Base-by-base conservation (phyloP, 495 filamentous ascomycete genomes). In the Aspergillus nidulans region DNA sequence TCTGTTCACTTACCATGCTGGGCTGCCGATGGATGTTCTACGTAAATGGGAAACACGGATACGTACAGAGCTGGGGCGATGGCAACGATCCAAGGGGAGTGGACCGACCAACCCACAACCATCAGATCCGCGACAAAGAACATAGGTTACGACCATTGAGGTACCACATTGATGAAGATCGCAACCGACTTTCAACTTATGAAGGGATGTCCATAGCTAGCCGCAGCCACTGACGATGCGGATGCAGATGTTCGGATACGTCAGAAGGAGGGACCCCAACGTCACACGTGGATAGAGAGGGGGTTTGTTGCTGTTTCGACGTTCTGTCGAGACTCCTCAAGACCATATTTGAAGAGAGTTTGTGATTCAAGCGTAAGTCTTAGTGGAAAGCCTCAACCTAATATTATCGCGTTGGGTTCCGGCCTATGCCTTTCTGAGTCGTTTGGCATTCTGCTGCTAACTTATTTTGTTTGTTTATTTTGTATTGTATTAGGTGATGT, bases 201-300 rank as follows among this genome's bases (percentile, higher is more conserved):
- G 45, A 47, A 55, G 53, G 45, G 45, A 49, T 56, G 36, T n/a
- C 30, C 8, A 45, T 44, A 1, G 23, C 6, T 18, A 16, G 28
- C 21, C 40, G 15, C 28, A 41, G 48, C 10, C 34, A 46, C 32
- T 23, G 23, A 52, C 23, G 55, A 52, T 52, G 48, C 20, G 23
- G 20, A 30, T 30, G 18, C 28, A 57, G 30, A n/a, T n/a, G n/a
- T n/a, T 51, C 2, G 38, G 60, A 62, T 53, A 62, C 45, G 53
- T 56, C 56, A 47, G 41, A 32, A 52, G 57, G 30, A 32, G 47
- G 32, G 43, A 38, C 21, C 21, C 13, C 12, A 10, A 21, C 15
- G 42, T 28, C 36, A 55, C 60, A 59, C 56, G 56, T 62, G 60
- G 52, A 48, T 18, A 26, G 60, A 26, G 60, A 57, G 49, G 53